These are phyloP conservation scores for Thalassiosira exigua DNA, from an alignment of 352 stramenopile genomes.

Conservation along the genomic window DNA sequence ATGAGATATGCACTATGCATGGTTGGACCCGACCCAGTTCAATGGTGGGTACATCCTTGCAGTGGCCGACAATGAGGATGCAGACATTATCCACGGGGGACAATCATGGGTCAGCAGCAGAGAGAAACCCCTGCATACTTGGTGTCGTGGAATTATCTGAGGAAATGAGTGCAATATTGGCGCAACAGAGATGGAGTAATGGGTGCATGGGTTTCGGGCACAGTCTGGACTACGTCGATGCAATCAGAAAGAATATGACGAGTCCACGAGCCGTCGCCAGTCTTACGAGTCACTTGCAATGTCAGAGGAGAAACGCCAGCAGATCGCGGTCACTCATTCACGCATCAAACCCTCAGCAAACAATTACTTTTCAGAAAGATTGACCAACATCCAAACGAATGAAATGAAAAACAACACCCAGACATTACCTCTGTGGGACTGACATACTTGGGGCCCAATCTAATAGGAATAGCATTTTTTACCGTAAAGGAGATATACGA, in stretches of 20 bases:
- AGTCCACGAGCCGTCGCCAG: constrained; percentile 68
- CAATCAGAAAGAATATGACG: constrained; percentile 34
- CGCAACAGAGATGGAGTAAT: constrained; percentile 36
- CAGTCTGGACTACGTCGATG: background rate
- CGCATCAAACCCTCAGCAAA: no score
- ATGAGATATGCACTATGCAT: constrained; percentile 1
- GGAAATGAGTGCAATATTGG: constrained; percentile 47
- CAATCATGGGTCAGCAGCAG: background rate
- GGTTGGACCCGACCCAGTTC: constrained; percentile 65
- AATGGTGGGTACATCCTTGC: constrained; percentile 78
- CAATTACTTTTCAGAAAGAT: no score
- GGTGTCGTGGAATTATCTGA: constrained; percentile 55
- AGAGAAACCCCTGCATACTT: constrained; percentile 46
- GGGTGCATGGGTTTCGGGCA: constrained; percentile 39
- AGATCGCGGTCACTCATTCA: no score
- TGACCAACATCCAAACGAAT: no score
- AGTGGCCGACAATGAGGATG: constrained; percentile 77
- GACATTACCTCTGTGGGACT: constrained; percentile 75
- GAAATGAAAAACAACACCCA: no score
- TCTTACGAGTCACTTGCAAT: constrained; percentile 81
- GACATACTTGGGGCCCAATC: constrained; percentile 78
- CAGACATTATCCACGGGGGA: constrained; percentile 57
- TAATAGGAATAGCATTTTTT: no score
- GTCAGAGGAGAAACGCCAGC: constrained; percentile 62
- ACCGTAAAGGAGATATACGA: no score